phyloP scores from a whole-genome alignment of 306 rosid genomes.

The Lablab purpureus region DNA sequence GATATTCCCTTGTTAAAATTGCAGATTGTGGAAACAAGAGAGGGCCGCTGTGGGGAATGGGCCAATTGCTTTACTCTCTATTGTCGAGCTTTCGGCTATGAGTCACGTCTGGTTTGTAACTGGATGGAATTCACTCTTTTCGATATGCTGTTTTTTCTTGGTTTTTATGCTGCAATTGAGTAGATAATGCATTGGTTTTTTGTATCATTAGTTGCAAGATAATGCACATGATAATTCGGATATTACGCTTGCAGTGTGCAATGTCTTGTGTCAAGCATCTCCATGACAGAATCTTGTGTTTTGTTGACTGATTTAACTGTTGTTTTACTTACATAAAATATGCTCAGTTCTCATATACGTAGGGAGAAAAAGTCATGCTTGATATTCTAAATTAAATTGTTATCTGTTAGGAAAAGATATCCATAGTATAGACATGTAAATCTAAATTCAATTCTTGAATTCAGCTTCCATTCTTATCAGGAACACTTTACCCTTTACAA shows the following conservation, averaged over 20 bases:
- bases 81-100: slow-evolving; percentile 94
- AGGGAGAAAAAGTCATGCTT: not conserved
- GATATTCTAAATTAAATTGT: slow-evolving; percentile 22
- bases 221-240: slow-evolving; percentile 25
- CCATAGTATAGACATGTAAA: slow-evolving; percentile 28
- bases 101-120: slow-evolving; percentile 81
- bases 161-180: slow-evolving; percentile 34
- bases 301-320: slow-evolving; percentile 20
- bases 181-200: slow-evolving; percentile 14
- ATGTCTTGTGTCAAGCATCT: slow-evolving; percentile 27
- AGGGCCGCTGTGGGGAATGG: slow-evolving; percentile 99
- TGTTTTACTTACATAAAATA: slow-evolving; percentile 20
- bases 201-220: slow-evolving; percentile 23
- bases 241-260: slow-evolving; percentile 38
- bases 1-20: slow-evolving; percentile 39
- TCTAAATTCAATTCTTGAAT: slow-evolving; percentile 29
- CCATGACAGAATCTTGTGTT: slow-evolving; percentile 31
- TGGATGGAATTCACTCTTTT: slow-evolving; percentile 31
- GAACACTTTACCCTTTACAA: not conserved
- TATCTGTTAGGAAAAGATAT: slow-evolving; percentile 30
- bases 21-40: slow-evolving; percentile 94
- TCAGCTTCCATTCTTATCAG: slow-evolving; percentile 18
- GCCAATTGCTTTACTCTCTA: slow-evolving; percentile 95
- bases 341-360: slow-evolving; percentile 9
- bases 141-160: slow-evolving; percentile 25